Evolutionary conservation across 2,329 filamentous ascomycete species (phyloP).

Genomic region (Sarocladiaceae sp.): DNA sequence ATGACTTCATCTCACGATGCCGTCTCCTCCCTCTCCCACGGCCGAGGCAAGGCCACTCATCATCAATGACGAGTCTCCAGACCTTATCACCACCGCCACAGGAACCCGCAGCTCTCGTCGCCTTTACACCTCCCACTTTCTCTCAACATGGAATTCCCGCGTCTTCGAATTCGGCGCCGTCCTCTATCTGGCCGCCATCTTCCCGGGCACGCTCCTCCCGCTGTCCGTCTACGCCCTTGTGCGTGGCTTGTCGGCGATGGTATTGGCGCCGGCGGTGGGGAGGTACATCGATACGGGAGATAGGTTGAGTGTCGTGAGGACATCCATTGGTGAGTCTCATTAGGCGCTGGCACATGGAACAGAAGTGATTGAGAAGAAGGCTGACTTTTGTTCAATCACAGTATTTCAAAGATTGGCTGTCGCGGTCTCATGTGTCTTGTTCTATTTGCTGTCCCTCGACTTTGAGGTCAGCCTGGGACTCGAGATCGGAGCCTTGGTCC

Average conservation of each 20-base stretch:
- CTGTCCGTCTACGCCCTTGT: constrained; percentile 63
- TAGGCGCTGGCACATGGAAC: background rate
- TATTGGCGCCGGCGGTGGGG: constrained; percentile 54
- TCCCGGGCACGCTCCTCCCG: constrained; percentile 54
- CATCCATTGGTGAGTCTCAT: constrained; percentile 34
- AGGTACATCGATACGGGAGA: constrained; percentile 49
- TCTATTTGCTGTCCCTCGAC: constrained; percentile 25
- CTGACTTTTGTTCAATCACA: too few species aligned
- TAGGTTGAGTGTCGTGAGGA: constrained; percentile 42
- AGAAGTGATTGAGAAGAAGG: too few species aligned
- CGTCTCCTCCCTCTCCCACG: too few species aligned
- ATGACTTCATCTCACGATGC: too few species aligned
- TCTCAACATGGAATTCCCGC: constrained; percentile 60
- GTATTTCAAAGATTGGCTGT: constrained; percentile 37
- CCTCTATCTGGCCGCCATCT: constrained; percentile 50
- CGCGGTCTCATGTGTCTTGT: constrained; percentile 38
- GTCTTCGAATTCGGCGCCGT: constrained; percentile 59
- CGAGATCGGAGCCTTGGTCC: constrained; percentile 23
- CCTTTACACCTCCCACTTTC: constrained; percentile 53
- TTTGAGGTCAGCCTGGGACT: constrained; percentile 9
- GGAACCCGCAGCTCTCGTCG: constrained; percentile 12
- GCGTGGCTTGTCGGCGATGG: constrained; percentile 49
- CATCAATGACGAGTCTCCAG: background rate
- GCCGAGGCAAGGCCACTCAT: too few species aligned
- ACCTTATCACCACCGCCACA: background rate